Percentiles rank a stretch among this genome's conserved stretches.
These are phyloP conservation scores for Microsporum canis DNA, from an alignment of 2,329 filamentous ascomycete species.

Conservation along the genomic window DNA sequence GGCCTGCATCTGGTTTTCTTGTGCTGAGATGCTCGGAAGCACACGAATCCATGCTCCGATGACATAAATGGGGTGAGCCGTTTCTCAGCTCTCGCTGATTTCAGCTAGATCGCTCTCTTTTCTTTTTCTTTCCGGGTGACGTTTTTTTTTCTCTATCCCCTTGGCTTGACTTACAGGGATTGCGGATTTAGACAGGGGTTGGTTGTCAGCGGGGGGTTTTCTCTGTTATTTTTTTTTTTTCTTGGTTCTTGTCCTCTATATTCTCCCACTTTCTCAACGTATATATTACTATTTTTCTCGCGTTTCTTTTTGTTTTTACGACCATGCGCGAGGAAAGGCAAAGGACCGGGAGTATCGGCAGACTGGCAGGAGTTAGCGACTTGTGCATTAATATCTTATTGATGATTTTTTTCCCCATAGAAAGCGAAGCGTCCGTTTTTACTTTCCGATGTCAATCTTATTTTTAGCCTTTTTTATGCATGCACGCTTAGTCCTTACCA, in stretches of 20 bases:
- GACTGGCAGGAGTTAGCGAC: background rate
- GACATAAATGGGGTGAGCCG: background rate
- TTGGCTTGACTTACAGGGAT: background rate
- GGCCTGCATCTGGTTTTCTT: background rate
- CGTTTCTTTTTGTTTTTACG: background rate
- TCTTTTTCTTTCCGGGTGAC: background rate
- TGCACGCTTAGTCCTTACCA: background rate
- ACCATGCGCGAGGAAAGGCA: background rate
- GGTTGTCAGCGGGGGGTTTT: background rate
- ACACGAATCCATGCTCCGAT: background rate
- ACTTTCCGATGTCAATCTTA: background rate
- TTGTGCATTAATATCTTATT: background rate
- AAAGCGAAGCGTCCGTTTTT: background rate
- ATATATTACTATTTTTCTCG: background rate
- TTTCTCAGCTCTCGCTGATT: background rate
- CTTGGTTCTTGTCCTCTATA: background rate
- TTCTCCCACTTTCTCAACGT: background rate
- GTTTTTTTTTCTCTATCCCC: background rate
- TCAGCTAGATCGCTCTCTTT: background rate
- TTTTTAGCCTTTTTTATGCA: background rate
- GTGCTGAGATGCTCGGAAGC: background rate
- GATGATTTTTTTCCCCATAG: background rate
- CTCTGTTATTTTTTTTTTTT: background rate
- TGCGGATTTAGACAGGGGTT: background rate
- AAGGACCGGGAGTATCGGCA: background rate